phyloP scores from a whole-genome alignment of 1,284 basidiomycete genomes.

The Wolfiporia cocos region DNA sequence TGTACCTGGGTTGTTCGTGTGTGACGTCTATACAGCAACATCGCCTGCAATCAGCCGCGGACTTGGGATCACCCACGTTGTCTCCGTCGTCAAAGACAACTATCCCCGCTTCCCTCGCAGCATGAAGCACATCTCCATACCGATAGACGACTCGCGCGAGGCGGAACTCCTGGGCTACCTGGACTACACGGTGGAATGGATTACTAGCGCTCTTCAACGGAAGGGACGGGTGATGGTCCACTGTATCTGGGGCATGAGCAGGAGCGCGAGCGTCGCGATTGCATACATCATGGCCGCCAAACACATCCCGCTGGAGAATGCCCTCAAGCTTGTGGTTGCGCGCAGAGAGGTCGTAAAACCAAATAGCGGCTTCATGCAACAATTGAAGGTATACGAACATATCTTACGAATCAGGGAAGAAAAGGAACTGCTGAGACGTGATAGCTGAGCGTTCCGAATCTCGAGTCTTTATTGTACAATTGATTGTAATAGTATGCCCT shows the following conservation, averaged over 20 bases:
- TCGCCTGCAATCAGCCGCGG: conserved; percentile 13
- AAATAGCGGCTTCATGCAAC: conserved; percentile 24
- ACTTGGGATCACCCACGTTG: conserved; percentile 26
- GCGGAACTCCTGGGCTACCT: conserved; percentile 19
- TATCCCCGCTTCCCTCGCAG: conserved; percentile 10
- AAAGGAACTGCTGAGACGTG: background rate
- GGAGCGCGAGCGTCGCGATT: conserved; percentile 39
- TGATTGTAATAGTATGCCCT: no score
- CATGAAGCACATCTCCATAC: conserved; percentile 19
- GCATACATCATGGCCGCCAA: conserved; percentile 37
- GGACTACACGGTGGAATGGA: conserved; percentile 17
- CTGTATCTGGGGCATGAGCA: conserved; percentile 44
- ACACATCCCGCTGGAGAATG: conserved; percentile 21
- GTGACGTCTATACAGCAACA: conserved; percentile 25
- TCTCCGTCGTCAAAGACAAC: conserved; percentile 16
- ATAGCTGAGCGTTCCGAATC: no score
- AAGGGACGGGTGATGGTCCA: conserved; percentile 31
- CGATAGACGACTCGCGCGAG: conserved; percentile 19
- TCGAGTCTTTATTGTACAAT: no score
- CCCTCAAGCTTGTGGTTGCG: conserved; percentile 17
- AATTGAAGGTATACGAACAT: conserved; percentile 21
- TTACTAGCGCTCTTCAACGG: conserved; percentile 14
- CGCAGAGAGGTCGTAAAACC: conserved; percentile 22
- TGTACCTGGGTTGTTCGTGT: conserved; percentile 22
- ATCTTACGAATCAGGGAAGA: conserved; percentile 10